These are phyloP conservation scores for Hypoxylon sp. DNA, from an alignment of 2,329 filamentous ascomycete genomes.

Conservation along the genomic window DNA sequence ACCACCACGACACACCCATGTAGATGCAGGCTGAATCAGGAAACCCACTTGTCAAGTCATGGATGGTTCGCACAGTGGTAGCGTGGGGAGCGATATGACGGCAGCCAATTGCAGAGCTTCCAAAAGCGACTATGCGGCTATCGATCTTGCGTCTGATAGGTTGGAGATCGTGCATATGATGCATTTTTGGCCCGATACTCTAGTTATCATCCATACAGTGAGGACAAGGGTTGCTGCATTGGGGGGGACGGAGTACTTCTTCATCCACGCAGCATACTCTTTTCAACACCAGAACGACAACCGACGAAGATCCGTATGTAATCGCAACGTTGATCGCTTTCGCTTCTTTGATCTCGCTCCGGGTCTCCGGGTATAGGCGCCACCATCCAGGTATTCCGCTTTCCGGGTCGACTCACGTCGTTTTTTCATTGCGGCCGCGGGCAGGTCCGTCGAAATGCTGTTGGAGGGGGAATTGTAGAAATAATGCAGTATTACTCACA, in stretches of 20 bases:
- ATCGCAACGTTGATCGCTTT: constrained; percentile 28
- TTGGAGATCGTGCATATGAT: constrained; percentile 46
- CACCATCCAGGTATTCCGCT: constrained; percentile 28
- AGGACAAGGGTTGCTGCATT: constrained; percentile 38
- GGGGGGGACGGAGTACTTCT: constrained; percentile 30
- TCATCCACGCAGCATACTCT: constrained; percentile 26
- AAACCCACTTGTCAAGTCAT: constrained; percentile 39
- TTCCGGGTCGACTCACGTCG: constrained; percentile 23
- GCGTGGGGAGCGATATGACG: constrained; percentile 49
- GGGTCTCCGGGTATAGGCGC: constrained; percentile 22
- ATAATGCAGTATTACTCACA: constrained; percentile 36
- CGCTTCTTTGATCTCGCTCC: constrained; percentile 24
- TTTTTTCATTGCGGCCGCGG: constrained; percentile 11
- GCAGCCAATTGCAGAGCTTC: constrained; percentile 47
- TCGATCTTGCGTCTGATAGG: constrained; percentile 48
- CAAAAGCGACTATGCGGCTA: constrained; percentile 51
- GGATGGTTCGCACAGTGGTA: constrained; percentile 36
- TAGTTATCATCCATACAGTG: constrained; percentile 31
- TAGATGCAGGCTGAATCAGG: constrained; percentile 36
- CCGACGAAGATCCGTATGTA: constrained; percentile 20
- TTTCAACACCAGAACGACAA: constrained; percentile 20
- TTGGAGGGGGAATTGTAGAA: constrained; percentile 20
- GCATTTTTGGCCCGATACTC: constrained; percentile 31
- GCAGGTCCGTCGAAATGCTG: constrained; percentile 13
- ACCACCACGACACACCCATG: constrained; percentile 40